These are phyloP conservation scores for Penicillium waksmanii DNA, from an alignment of 495 filamentous ascomycete species.

Conservation along the genomic window DNA sequence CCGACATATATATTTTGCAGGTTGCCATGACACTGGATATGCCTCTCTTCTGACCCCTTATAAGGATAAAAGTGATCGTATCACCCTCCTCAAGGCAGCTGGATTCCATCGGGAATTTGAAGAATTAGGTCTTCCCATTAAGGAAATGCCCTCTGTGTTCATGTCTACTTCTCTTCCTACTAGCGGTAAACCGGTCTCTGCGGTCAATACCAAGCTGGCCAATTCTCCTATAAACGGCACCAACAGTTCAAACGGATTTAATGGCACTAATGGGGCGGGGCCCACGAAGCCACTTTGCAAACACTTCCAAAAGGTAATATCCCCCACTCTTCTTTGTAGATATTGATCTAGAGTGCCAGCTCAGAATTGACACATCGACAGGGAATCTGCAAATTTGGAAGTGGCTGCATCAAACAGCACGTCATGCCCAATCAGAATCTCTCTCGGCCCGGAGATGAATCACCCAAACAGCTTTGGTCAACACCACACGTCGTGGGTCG, in stretches of 20 bases:
- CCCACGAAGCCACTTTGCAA: conserved; percentile 37
- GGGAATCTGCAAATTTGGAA: conserved; percentile 47
- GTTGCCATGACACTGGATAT: conserved; percentile 66
- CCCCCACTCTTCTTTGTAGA: background rate
- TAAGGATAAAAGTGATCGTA: conserved; percentile 44
- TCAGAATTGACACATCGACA: conserved; percentile 12
- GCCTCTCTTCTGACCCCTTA: conserved; percentile 58
- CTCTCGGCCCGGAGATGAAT: conserved; percentile 26
- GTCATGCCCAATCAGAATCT: conserved; percentile 35
- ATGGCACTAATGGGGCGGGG: background rate
- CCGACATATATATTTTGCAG: conserved; percentile 68
- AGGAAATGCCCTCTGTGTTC: conserved; percentile 50
- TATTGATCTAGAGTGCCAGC: background rate
- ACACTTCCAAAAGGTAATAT: conserved; percentile 43
- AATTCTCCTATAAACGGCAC: conserved; percentile 16
- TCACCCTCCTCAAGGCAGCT: conserved; percentile 57
- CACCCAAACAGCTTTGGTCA: conserved; percentile 24
- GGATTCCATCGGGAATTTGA: conserved; percentile 43
- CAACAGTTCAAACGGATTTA: conserved; percentile 2
- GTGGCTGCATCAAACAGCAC: conserved; percentile 42
- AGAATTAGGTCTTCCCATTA: conserved; percentile 40
- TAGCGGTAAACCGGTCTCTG: conserved; percentile 17
- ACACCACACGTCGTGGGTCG: conserved; percentile 24
- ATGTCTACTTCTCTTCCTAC: conserved; percentile 36
- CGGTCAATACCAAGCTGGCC: conserved; percentile 14